Evolutionary conservation across 2,329 filamentous ascomycete genomes (phyloP), one percentile per base, ranked within the genome.

Genomic region (Canariomyces notabilis): DNA sequence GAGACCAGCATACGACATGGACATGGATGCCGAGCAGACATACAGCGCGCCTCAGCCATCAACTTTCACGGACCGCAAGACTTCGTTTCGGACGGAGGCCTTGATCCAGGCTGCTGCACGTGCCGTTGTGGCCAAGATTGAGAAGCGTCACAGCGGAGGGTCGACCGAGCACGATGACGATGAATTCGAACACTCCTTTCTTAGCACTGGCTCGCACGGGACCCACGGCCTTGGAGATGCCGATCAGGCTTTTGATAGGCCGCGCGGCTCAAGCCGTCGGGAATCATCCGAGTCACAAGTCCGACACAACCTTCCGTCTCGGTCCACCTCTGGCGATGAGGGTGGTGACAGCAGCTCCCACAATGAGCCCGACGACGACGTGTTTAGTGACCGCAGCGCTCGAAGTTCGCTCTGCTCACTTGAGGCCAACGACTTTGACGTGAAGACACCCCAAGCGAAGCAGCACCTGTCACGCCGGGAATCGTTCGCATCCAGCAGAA

Each of bases 351-450:
- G 66, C 58, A 74, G 72, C 60, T 77, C 73, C 1, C 74, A 74
- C 43, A 68, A 76, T 48, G 73, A 72, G 22, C 66, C 67, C 35
- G 75, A 78, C 18, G 75, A 79, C 54, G 76, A 80, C 41, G 73
- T 81, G 15, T 81, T 82, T 57, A 80, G 76, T 62, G 75, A 76
- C 54, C 70, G 68, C 64, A 82, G 72, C 60, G 73, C 71, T 1
- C 72, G 76, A 32, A 80, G 75, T 59, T 81, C 78, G 1, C 59
- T 78, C 45, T 75, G 75, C 2, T 80, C 77, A 1, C 66, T 75
- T 26, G 53, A 50, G 37, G 26, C 18, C 6, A 20, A 48, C 21
- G 48, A 53, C 16, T 6, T 23, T 40, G 37, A 36, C 34, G 15
- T 36, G 32, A 51, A 55, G 12, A 50, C 47, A 8, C 41, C 51